Evolutionary conservation across 1,284 basidiomycete genomes (phyloP).

Genomic region (Moniliophthora roreri): DNA sequence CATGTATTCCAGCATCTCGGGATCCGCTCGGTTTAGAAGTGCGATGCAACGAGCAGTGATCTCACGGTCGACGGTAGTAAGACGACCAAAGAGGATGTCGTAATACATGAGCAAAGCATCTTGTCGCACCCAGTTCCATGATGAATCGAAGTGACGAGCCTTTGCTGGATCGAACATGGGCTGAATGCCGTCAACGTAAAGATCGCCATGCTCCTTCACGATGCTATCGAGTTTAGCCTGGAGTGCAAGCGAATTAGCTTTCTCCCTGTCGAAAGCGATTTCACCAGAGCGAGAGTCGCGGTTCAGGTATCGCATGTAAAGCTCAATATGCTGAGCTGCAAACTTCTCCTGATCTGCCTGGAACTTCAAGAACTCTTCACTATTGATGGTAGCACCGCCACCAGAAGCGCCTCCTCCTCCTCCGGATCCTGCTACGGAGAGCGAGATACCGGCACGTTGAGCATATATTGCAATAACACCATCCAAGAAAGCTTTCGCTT

Average conservation of each 20-base stretch:
- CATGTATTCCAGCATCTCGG: constrained; percentile 90
- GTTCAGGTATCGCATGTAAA: constrained; percentile 95
- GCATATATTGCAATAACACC: constrained; percentile 84
- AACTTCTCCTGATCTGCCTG: constrained; percentile 92
- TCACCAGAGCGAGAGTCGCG: constrained; percentile 92
- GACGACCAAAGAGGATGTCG: constrained; percentile 94
- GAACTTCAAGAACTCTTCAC: constrained; percentile 97
- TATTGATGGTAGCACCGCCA: constrained; percentile 90
- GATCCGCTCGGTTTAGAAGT: constrained; percentile 96
- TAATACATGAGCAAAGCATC: constrained; percentile 95
- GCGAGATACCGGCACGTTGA: constrained; percentile 81
- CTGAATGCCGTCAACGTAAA: constrained; percentile 93
- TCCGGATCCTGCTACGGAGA: constrained; percentile 67
- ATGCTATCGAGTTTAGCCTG: constrained; percentile 91
- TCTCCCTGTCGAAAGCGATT: constrained; percentile 86
- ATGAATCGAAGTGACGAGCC: constrained; percentile 96
- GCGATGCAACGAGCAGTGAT: constrained; percentile 97
- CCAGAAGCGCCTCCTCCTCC: constrained; percentile 62
- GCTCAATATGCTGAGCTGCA: constrained; percentile 90
- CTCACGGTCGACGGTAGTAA: constrained; percentile 91
- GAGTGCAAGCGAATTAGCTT: constrained; percentile 67
- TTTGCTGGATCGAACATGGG: constrained; percentile 94
- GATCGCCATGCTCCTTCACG: constrained; percentile 87
- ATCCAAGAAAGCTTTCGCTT: constrained; percentile 95
- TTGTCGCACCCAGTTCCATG: constrained; percentile 99